A percentile compares a stretch with the other conserved stretches of the same genome.
These are phyloP conservation scores for Colletotrichum eremochloae DNA, from an alignment of 2,329 filamentous ascomycete species.

Conservation along the genomic window DNA sequence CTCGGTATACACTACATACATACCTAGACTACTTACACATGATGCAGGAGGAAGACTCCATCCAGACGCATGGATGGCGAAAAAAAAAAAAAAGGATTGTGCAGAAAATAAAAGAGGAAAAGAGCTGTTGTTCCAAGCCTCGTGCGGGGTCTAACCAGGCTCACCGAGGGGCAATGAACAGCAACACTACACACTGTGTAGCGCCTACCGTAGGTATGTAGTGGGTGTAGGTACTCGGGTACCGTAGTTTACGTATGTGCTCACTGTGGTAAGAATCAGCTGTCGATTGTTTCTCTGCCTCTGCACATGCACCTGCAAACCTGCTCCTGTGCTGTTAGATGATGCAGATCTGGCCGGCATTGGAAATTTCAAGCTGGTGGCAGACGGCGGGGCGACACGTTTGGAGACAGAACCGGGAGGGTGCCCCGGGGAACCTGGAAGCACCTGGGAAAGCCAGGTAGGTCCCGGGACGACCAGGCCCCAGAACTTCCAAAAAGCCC, in stretches of 20 bases:
- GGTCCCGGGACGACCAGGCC: slow-evolving; percentile 23
- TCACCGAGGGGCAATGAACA: slow-evolving; percentile 20
- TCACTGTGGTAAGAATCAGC: not conserved
- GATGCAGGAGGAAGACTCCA: slow-evolving; percentile 25
- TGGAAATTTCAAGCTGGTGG: slow-evolving; percentile 9
- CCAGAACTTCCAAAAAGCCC: slow-evolving; percentile 15
- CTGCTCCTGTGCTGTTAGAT: not conserved
- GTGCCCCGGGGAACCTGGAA: slow-evolving; percentile 26
- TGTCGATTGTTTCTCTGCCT: not conserved
- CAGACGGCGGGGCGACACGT: not conserved
- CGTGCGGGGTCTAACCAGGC: slow-evolving; percentile 5
- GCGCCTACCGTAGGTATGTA: not conserved
- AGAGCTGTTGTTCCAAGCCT: slow-evolving; percentile 28
- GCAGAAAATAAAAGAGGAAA: not conserved
- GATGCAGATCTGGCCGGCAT: slow-evolving; percentile 1
- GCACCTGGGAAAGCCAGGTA: slow-evolving; percentile 15
- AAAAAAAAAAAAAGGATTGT: not conserved
- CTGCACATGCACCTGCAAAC: not conserved
- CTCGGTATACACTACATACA: slow-evolving; percentile 13
- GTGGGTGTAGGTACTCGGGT: not conserved
- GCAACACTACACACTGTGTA: not conserved
- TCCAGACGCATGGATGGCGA: slow-evolving; percentile 21
- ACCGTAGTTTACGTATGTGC: not conserved
- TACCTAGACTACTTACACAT: slow-evolving; percentile 19
- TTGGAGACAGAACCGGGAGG: slow-evolving; percentile 13